Conservation (phyloP, 2,329 filamentous ascomycete species). For the Cladophialophora carrionii region DNA sequence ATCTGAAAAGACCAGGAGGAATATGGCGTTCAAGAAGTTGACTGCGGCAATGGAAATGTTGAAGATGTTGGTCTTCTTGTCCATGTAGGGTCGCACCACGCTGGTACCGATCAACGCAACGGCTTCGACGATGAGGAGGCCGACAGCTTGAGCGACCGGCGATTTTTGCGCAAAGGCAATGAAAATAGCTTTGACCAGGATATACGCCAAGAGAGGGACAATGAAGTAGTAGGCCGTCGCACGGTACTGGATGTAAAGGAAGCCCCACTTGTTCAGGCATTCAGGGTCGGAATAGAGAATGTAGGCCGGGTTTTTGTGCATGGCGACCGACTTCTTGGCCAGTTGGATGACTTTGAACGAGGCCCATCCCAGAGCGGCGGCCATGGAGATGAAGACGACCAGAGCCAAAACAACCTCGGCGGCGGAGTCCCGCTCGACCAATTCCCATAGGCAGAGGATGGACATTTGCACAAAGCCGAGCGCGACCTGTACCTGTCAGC, state of each 20-base stretch:
- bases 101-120: conserved; percentile 74
- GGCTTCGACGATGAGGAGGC: conserved; percentile 80
- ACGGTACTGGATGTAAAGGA: conserved; percentile 95
- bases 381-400: conserved; percentile 83
- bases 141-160: conserved; percentile 75
- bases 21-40: conserved; percentile 89
- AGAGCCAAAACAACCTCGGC: conserved; percentile 85
- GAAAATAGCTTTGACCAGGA: conserved; percentile 86
- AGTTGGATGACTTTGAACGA: conserved; percentile 87
- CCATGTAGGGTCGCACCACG: conserved; percentile 92
- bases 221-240: conserved; percentile 96
- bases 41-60: conserved; percentile 89
- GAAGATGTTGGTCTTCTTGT: conserved; percentile 96
- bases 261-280: conserved; percentile 95
- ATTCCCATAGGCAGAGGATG: conserved; percentile 90
- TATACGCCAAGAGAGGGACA: conserved; percentile 75
- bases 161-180: conserved; percentile 76
- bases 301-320: conserved; percentile 96
- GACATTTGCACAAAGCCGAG: conserved; percentile 92
- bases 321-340: conserved; percentile 80
- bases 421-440: conserved; percentile 80
- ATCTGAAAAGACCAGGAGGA: conserved; percentile 83
- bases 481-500: conserved; percentile 58
- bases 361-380: conserved; percentile 78
- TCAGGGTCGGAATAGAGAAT: conserved; percentile 96